Evolutionary conservation across 495 filamentous ascomycete species (phyloP), one percentile per base, ranked within the genome.

Genomic region (Aspergillus homomorphus): DNA sequence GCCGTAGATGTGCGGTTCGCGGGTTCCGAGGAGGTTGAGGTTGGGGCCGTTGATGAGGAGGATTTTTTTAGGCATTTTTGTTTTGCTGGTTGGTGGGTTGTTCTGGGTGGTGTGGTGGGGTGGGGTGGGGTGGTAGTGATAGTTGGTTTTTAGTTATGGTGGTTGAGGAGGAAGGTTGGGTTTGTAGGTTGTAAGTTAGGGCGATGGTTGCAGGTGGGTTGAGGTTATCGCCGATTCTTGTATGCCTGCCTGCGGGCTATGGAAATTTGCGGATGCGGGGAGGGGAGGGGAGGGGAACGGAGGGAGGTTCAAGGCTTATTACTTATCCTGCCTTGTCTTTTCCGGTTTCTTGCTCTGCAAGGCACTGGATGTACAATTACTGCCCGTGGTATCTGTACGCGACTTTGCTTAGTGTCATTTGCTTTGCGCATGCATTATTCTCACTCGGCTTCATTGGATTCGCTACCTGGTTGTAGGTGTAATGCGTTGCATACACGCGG

Each of bases 31-130:
- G 62, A 91, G 86, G 76, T 89, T 91, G 67, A 91, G 84, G 73
- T 91, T 90, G n/a, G 86, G 86, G 30, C 87, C 87, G 72, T 89
- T 89, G 76, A 90, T 82, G 56, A 89, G 82, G 73, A 90, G 86
- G 71, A 90, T 83, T 49, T 76, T 80, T 67, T 80, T 79, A 23
- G 49, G 65, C 73, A 73, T 73, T 62, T 61, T 70, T 30, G 26
- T 4, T 4, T 30, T 4, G 51, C 1, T 49, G 19, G 19, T 24
- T 49, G 12, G 19, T 49, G 7, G 12, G 7, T 28, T 26, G 18
- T 50, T 15, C 16, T 23, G 24, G 21, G 23, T 9, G 12, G 20
- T 15, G 46, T 8, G 20, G 20, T 6, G 46, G 21, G 21, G 2
- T 14, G 20, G 46, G 18, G 19, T 15, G 30, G 1, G 9, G 30